A percentile compares a stretch with the other conserved stretches of the same genome.
Evolutionary conservation across 352 stramenopile species (phyloP).

Genomic region (Nothophytophthora sp.): DNA sequence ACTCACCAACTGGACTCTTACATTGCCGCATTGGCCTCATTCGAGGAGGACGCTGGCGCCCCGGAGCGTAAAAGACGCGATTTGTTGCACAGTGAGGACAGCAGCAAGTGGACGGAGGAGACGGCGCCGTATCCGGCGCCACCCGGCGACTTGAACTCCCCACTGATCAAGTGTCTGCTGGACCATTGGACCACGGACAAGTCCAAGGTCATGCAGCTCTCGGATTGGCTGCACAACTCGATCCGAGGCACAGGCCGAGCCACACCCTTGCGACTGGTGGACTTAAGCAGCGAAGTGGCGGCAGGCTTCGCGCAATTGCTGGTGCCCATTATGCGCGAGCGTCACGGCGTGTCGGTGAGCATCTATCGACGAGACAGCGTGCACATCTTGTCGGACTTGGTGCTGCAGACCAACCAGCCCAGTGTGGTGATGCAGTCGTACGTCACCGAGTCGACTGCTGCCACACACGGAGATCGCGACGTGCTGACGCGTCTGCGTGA

Average conservation of each 20-base stretch:
- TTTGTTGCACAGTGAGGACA: conserved; percentile 27
- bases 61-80: conserved; percentile 20
- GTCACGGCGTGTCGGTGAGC: conserved; percentile 59
- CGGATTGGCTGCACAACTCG: conserved; percentile 65
- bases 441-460: conserved; percentile 9
- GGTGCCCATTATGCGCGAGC: conserved; percentile 68
- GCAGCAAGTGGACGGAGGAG: conserved; percentile 51
- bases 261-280: conserved; percentile 40
- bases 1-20: conserved; percentile 50
- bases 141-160: conserved; percentile 66
- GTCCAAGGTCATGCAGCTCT: conserved; percentile 50
- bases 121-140: conserved; percentile 52
- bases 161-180: conserved; percentile 61
- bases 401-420: conserved; percentile 55
- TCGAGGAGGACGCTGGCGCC: conserved; percentile 12
- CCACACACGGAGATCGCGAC: conserved; percentile 9
- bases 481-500: conserved; percentile 7
- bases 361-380: conserved; percentile 61
- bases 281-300: conserved; percentile 52
- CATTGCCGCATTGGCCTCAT: conserved; percentile 24
- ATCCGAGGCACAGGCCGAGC: conserved; percentile 50
- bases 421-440: conserved; percentile 28
- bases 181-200: conserved; percentile 74
- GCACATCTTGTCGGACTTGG: conserved; percentile 60
- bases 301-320: conserved; percentile 67